These are phyloP conservation scores for Rubus parviflorus DNA, from an alignment of 306 rosid species.

Conservation along the genomic window DNA sequence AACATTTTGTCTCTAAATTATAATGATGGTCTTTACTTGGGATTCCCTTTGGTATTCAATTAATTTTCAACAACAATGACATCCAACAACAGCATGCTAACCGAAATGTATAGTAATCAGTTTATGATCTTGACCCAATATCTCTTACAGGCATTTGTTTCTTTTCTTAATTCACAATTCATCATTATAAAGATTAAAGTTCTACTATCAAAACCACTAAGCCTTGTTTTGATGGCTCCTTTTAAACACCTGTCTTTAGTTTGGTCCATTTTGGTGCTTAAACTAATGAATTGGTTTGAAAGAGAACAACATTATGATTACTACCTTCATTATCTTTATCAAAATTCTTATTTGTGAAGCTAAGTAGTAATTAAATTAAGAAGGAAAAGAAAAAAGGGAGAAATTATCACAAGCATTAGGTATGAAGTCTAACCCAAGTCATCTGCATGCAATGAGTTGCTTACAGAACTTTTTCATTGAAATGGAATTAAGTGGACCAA, in stretches of 20 bases:
- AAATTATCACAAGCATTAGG: constrained; percentile 45
- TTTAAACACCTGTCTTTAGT: background rate
- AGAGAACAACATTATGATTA: background rate
- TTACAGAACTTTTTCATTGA: constrained; percentile 13
- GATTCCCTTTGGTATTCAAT: constrained; percentile 15
- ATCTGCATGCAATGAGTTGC: constrained; percentile 40
- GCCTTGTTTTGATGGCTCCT: background rate
- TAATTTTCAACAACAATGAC: constrained; percentile 25
- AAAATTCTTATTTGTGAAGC: constrained; percentile 9
- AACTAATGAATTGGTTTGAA: background rate
- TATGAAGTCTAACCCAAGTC: constrained; percentile 56
- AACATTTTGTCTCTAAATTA: constrained; percentile 4
- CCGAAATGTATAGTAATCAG: constrained; percentile 6
- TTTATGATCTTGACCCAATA: background rate
- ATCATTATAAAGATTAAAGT: constrained; percentile 26
- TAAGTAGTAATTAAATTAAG: background rate
- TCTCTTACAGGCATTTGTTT: background rate
- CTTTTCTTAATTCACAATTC: constrained; percentile 28
- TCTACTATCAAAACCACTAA: constrained; percentile 1
- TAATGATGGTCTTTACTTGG: constrained; percentile 9
- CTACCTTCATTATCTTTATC: background rate
- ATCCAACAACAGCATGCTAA: constrained; percentile 12
- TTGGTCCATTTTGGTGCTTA: constrained; percentile 18
- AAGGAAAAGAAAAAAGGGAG: background rate
- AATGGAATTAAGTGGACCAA: constrained; percentile 45